Evolutionary conservation across 192 early-diverging fungal species (phyloP).

Genomic region (Coemansia sp.): DNA sequence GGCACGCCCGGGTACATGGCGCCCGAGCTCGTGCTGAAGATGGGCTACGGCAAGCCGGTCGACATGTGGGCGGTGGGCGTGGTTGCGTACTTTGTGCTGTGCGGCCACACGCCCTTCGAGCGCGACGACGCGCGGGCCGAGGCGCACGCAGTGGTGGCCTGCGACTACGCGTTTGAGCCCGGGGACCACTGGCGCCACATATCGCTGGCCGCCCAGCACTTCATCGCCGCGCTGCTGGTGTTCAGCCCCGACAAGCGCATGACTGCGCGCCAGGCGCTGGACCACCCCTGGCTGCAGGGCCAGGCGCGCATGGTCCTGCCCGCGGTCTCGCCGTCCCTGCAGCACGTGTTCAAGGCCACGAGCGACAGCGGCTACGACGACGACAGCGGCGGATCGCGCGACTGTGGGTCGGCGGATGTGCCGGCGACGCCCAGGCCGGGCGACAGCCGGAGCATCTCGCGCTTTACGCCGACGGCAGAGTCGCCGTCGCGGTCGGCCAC

Average conservation of each 20-base stretch:
- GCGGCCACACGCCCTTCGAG: slow-evolving; percentile 73
- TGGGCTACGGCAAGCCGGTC: slow-evolving; percentile 71
- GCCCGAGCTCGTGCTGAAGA: slow-evolving; percentile 51
- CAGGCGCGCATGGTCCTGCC: background rate
- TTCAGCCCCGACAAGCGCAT: slow-evolving; percentile 67
- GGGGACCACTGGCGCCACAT: slow-evolving; percentile 63
- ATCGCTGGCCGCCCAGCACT: slow-evolving; percentile 61
- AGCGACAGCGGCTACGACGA: slow-evolving; percentile 1
- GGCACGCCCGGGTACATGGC: slow-evolving; percentile 84
- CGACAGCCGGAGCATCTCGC: background rate
- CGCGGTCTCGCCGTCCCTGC: slow-evolving; percentile 6
- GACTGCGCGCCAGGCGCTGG: slow-evolving; percentile 71
- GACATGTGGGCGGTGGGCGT: slow-evolving; percentile 83
- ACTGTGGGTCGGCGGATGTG: background rate
- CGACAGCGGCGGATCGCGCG: background rate
- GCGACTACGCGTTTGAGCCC: slow-evolving; percentile 64
- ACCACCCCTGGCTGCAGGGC: slow-evolving; percentile 72
- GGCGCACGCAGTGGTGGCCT: slow-evolving; percentile 60
- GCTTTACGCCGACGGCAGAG: background rate
- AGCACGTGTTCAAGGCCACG: slow-evolving; percentile 1
- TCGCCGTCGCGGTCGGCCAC: background rate
- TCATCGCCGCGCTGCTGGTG: slow-evolving; percentile 67
- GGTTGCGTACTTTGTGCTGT: slow-evolving; percentile 72
- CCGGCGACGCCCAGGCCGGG: background rate
- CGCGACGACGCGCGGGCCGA: slow-evolving; percentile 50